Evolutionary conservation across 768 basidiomycete genomes (phyloP), one percentile per base, ranked within the genome.

Genomic region (Lentinus brumalis): DNA sequence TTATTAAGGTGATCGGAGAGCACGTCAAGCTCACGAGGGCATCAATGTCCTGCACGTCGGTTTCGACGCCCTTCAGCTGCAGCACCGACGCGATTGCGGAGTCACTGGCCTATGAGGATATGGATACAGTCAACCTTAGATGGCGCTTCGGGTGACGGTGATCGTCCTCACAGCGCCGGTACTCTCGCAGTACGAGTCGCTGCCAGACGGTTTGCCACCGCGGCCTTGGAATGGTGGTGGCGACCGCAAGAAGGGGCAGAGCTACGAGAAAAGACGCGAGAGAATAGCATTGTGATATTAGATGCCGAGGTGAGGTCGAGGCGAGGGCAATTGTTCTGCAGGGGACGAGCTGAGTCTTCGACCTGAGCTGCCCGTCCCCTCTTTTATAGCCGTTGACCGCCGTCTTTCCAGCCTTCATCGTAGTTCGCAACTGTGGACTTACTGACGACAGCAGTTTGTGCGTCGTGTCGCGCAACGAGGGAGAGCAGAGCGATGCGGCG

Each of bases 1-100:
- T 38, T 38, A 53, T 40, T 11, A 8, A 42, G 6, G 55, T 56
- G 55, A 56, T 56, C 3, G 55, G 55, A 3, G 55, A 44, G 55
- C 55, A 56, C 31, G 11, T 47, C 44, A 45, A 9, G 26, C 55
- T 42, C 29, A 56, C 26, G n/a, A 16, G 29, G 4, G 12, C 18
- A 12, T 40, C 32, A 21, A 56, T 14, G 35, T 56, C 55, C 30
- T 38, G 11, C 30, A 46, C 31, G 15, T 32, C 5, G 45, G 46
- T 32, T 4, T 21, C 55, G 30, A 56, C 35, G 29, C 21, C n/a
- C 21, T 21, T 12, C 12, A 56, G 32, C 21, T 21, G 3, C 12
- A 56, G 32, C 4, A 56, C n/a, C 3, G 39, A 2, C 5, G 51
- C 18, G 11, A 30, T 14, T 5, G 40, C 7, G 18, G 40, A 6